These are phyloP conservation scores for Arctium minus DNA, from an alignment of 129 eudicot species.

Conservation along the genomic window DNA sequence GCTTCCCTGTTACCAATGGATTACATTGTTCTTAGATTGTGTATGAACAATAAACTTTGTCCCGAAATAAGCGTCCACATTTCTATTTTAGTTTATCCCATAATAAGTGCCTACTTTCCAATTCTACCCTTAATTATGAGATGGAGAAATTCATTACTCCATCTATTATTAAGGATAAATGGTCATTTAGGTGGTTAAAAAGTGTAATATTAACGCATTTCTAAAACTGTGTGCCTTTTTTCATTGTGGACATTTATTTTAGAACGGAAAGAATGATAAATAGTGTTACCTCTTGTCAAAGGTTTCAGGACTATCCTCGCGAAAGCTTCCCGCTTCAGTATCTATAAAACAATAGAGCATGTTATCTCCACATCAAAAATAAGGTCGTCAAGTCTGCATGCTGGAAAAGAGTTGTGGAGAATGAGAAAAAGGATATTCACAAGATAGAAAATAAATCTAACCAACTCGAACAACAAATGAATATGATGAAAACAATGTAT, in stretches of 20 bases:
- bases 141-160: not conserved
- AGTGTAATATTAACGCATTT: not conserved
- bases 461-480: not conserved
- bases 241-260: not conserved
- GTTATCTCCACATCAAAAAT: not conserved
- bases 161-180: not conserved
- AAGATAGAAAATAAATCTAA: not conserved
- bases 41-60: not conserved
- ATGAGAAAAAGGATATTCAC: not conserved
- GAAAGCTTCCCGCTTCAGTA: slow-evolving; percentile 75
- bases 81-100: too few species aligned
- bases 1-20: slow-evolving; percentile 55
- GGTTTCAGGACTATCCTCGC: slow-evolving; percentile 70
- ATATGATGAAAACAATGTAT: not conserved
- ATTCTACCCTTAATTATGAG: not conserved
- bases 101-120: not conserved
- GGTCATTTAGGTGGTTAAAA: not conserved
- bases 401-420: too few species aligned
- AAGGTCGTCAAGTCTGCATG: not conserved
- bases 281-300: slow-evolving; percentile 61
- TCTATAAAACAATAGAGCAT: slow-evolving; percentile 36
- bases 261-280: not conserved
- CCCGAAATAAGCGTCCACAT: not conserved
- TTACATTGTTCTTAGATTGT: not conserved
- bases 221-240: not conserved